Base-by-base conservation (phyloP, 176 grass and related monocot species). In the Canna indica region DNA sequence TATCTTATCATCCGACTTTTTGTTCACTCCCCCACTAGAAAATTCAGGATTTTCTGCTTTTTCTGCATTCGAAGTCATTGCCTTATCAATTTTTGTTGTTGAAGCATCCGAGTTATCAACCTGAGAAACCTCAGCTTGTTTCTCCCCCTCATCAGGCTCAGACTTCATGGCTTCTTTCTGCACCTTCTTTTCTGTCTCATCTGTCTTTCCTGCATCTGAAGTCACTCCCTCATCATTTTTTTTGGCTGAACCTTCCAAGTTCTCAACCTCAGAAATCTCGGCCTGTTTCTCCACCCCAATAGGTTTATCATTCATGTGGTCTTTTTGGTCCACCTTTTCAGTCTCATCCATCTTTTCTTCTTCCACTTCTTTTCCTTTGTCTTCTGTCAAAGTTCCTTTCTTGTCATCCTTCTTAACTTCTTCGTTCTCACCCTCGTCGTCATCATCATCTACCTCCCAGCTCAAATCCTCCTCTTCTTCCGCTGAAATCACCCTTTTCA, bases 391-490 rank as follows among this genome's bases (percentile, higher is more conserved):
- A 2, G 10, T 39, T 63, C 58, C 67, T 14, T 76, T 53, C 22
- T 86, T 65, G 68, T 78, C 78, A 34, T 85, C 79, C 73, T 85
- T 78, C 70, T 87, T 79, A 5, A 75, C 42, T 69, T 25, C 64
- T 73, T 80, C 63, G 11, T 57, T 47, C 25, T 78, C 71, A n/a
- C n/a, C n/a, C 12, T 85, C 85, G 10, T 79, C 93, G 58, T 53
- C 62, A 6, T 90, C 93, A 50, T 47, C 58, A 5, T 87, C 86
- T 28, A 91, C 93, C 88, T 86, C 91, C 53, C 83, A 90, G 18
- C 91, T 78, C 35, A 90, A 84, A 66, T 97, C 84, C 28, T 97
- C 86, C 6, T 92, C 91, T 26, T 84, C 86, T 44, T 68, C 64
- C 73, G 79, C 86, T 0, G 77, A 82, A 78, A 91, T 79, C 30